phyloP scores from a whole-genome alignment of 2,329 filamentous ascomycete species.

The Alternaria sp. region DNA sequence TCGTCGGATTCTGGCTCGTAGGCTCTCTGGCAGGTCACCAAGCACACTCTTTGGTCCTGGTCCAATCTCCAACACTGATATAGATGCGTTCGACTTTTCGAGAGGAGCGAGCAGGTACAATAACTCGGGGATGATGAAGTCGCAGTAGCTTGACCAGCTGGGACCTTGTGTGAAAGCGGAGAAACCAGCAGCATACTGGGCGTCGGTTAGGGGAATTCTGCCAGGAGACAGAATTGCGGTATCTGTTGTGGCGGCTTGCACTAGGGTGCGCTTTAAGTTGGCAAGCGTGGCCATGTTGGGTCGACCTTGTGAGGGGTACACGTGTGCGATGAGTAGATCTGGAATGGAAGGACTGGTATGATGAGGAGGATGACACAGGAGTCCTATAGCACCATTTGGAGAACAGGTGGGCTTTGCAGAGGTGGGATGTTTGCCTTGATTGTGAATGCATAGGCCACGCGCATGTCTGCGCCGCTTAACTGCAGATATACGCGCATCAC shows the following conservation, averaged over 20 bases:
- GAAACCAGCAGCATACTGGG: constrained; percentile 50
- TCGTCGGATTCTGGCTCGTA: constrained; percentile 57
- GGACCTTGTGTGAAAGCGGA: constrained; percentile 51
- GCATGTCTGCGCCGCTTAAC: neutral
- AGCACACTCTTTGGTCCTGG: constrained; percentile 67
- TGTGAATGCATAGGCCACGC: neutral
- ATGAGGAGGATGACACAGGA: neutral
- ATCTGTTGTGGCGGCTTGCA: neutral
- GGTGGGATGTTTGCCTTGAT: neutral
- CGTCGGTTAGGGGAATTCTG: neutral
- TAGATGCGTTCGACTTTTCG: constrained; percentile 50
- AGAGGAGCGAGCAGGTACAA: constrained; percentile 54
- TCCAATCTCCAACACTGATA: constrained; percentile 69
- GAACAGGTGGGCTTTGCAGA: neutral
- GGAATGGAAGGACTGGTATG: neutral
- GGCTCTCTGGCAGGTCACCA: constrained; percentile 55
- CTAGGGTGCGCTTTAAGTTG: neutral
- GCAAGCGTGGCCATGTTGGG: neutral
- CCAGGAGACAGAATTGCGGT: neutral
- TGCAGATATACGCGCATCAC: neutral
- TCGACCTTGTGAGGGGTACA: neutral
- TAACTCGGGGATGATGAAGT: constrained; percentile 55
- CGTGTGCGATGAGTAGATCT: neutral
- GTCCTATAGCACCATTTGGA: neutral
- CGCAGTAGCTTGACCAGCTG: constrained; percentile 55